Evolutionary conservation across 805 yeast species (phyloP), one percentile per base, ranked within the genome.

Genomic region (Yamadazyma sp.): DNA sequence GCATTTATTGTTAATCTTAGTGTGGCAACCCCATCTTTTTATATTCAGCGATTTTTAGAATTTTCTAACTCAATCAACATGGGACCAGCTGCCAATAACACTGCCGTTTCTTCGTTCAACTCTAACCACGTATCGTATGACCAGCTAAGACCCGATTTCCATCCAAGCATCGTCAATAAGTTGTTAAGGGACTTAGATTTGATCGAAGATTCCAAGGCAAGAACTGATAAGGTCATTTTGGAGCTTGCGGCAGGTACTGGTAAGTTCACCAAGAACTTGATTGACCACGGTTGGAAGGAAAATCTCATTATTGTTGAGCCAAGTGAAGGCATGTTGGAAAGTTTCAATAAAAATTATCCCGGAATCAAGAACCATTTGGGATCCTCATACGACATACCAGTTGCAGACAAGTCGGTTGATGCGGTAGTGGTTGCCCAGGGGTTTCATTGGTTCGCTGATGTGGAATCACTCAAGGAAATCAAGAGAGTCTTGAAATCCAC

Each of bases 201-300:
- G 14, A 42, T 50, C 1, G 35, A 44, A 2, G 33, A 40, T n/a
- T 16, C 29, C 13, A 35, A n/a, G 5, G 49, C 50, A 25, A 24
- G 42, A 10, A 53, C 52, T 5, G 42, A 49, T 6, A 62, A 62
- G 39, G 47, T 36, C 4, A 53, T 72, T 6, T 41, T 71, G 25
- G 85, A 80, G 35, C 49, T 80, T 14, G 85, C 82, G 1, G 73
- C 77, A 9, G 85, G 84, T 0, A 80, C 84, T 0, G 84, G 85
- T 7, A 78, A 78, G 46, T 80, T 79, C 60, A 79, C 84, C 2
- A 56, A 53, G 18, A 59, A 67, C 28, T 54, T 80, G 16, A 55
- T 61, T 2, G 49, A 52, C 13, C 49, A 54, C 29, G 76, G 77
- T 2, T 67, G 71, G 59, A 27, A 44, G 0, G 57, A 53, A 23